Conservation (phyloP, 352 stramenopile species). For the Globisporangium takayamanum region DNA sequence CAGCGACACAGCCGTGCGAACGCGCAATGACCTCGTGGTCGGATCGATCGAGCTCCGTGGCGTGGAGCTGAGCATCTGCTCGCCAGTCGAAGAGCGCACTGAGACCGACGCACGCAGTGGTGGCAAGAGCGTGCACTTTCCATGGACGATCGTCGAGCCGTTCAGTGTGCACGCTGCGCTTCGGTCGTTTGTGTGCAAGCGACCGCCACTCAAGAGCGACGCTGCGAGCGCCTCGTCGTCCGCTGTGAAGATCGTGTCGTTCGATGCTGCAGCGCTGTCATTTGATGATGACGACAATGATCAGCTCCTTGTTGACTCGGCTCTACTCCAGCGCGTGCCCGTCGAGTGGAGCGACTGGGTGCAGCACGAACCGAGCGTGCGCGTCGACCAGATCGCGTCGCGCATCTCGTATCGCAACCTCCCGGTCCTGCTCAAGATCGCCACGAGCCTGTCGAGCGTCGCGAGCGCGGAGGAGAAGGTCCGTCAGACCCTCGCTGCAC, state of each 20-base stretch:
- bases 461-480: conserved; percentile 36
- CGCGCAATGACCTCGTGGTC: conserved; percentile 12
- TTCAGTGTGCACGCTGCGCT: conserved; percentile 31
- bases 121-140: conserved; percentile 16
- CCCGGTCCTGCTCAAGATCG: conserved; percentile 57
- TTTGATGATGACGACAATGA: neutral
- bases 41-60: conserved; percentile 24
- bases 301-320: neutral
- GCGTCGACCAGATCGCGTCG: conserved; percentile 48
- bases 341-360: conserved; percentile 45
- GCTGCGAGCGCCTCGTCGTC: neutral
- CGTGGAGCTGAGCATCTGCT: conserved; percentile 33
- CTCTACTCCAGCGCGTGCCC: conserved; percentile 22
- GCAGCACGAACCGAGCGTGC: conserved; percentile 28
- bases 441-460: conserved; percentile 25
- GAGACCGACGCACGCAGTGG: conserved; percentile 3
- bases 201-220: neutral
- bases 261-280: neutral
- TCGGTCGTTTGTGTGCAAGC: conserved; percentile 6
- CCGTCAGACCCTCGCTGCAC: conserved; percentile 28
- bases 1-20: neutral
- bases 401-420: conserved; percentile 67
- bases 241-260: neutral
- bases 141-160: conserved; percentile 39
- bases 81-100: conserved; percentile 12